These are phyloP conservation scores for Thalassiosira exigua DNA, from an alignment of 352 stramenopile genomes.

Conservation along the genomic window DNA sequence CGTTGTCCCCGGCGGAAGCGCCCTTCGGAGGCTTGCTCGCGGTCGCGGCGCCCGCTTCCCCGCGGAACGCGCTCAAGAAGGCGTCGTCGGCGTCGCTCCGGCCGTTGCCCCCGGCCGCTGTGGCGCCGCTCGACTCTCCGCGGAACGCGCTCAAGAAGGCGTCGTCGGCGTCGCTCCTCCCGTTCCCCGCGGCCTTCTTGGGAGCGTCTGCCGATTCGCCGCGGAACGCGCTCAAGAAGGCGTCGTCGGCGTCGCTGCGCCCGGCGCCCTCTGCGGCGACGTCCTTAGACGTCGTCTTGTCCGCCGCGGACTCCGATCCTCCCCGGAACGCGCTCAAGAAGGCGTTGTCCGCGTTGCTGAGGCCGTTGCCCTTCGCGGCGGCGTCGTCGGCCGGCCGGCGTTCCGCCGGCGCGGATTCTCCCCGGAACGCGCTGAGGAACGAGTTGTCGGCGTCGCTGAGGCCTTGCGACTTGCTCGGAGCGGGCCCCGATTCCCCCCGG, in stretches of 20 bases:
- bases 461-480: no score
- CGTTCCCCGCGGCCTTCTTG: no score
- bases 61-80: slow-evolving; percentile 11
- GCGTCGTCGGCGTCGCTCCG: slow-evolving; percentile 8
- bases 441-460: slow-evolving; percentile 6
- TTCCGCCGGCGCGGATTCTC: slow-evolving; percentile 5
- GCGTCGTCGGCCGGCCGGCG: background rate
- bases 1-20: background rate
- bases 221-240: background rate
- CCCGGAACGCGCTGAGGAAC: slow-evolving; percentile 29
- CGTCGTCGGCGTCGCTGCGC: no score
- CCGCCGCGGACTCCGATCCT: background rate
- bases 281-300: slow-evolving; percentile 1
- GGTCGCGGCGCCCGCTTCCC: background rate
- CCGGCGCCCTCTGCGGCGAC: background rate
- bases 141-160: no score
- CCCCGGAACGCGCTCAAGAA: slow-evolving; percentile 17
- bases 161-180: background rate
- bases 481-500: slow-evolving; percentile 13
- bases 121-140: no score
- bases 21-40: background rate
- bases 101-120: background rate
- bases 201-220: no score
- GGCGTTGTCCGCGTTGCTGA: slow-evolving; percentile 30
- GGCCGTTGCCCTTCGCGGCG: background rate